phyloP scores from a whole-genome alignment of 2,329 filamentous ascomycete genomes.

The Aureobasidium subglaciale region DNA sequence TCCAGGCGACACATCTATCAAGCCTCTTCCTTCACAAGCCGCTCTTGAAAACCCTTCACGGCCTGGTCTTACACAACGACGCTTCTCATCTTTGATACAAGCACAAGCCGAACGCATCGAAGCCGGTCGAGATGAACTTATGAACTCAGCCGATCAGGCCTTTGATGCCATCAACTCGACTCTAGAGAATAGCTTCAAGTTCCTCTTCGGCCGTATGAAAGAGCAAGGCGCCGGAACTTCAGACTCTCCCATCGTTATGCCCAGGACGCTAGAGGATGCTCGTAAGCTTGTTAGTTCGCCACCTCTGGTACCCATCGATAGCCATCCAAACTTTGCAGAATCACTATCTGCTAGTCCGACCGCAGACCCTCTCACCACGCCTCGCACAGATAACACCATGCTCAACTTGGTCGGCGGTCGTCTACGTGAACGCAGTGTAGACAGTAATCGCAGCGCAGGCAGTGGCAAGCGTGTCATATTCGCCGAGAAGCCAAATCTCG shows the following conservation, averaged over 20 bases:
- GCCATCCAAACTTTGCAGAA: background rate
- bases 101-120: slow-evolving; percentile 77
- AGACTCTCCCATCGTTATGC: slow-evolving; percentile 47
- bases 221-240: slow-evolving; percentile 49
- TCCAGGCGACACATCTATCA: slow-evolving; percentile 7
- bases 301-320: slow-evolving; percentile 35
- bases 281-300: slow-evolving; percentile 75
- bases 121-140: slow-evolving; percentile 57
- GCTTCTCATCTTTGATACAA: slow-evolving; percentile 80
- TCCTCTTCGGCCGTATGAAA: slow-evolving; percentile 79
- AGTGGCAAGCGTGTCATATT: slow-evolving; percentile 55
- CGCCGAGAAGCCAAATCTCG: slow-evolving; percentile 13
- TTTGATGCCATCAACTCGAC: slow-evolving; percentile 88
- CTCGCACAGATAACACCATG: slow-evolving; percentile 53
- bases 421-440: slow-evolving; percentile 65
- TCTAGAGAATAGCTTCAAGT: slow-evolving; percentile 86
- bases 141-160: slow-evolving; percentile 83
- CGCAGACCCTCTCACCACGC: slow-evolving; percentile 24
- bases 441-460: slow-evolving; percentile 60
- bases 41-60: slow-evolving; percentile 23
- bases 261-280: slow-evolving; percentile 88
- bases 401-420: slow-evolving; percentile 65
- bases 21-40: slow-evolving; percentile 26
- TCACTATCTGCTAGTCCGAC: background rate
- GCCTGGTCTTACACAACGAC: slow-evolving; percentile 57